These are phyloP conservation scores for Lactarius quietus DNA, from an alignment of 768 basidiomycete genomes.

Conservation along the genomic window DNA sequence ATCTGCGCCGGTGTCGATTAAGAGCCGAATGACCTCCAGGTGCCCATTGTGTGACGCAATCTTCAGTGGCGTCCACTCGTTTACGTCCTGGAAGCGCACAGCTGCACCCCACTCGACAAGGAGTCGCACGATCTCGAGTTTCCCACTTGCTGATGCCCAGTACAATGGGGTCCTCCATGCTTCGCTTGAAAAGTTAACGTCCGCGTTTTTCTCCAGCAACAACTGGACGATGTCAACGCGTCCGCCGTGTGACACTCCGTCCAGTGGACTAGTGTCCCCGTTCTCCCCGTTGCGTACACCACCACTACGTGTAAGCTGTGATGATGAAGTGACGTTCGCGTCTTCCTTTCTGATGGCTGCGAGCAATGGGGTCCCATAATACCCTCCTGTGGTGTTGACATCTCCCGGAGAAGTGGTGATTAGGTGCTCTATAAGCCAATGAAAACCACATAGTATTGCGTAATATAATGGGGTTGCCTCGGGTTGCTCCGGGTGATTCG, in stretches of 20 bases:
- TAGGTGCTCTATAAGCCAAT: not conserved
- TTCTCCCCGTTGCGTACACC: not conserved
- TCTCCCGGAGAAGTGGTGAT: not conserved
- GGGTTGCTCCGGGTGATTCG: not conserved
- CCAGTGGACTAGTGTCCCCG: not conserved
- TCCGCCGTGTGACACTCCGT: not conserved
- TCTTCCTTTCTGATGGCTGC: not conserved
- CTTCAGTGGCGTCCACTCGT: not conserved
- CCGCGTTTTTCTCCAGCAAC: not conserved
- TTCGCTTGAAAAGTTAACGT: not conserved
- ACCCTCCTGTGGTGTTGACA: not conserved
- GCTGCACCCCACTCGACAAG: not conserved
- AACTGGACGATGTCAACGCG: not conserved
- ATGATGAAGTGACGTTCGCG: not conserved
- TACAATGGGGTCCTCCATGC: not conserved
- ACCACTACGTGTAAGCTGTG: not conserved
- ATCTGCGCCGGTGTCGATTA: not conserved
- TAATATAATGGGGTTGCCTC: not conserved
- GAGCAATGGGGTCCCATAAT: accelerated
- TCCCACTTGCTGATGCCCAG: not conserved
- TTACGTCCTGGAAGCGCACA: not conserved
- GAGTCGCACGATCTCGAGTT: not conserved
- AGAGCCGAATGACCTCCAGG: not conserved
- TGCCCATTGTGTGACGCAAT: not conserved
- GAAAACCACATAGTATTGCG: not conserved